Conservation (phyloP, 192 early-diverging fungal species). For the Podila minutissima region DNA sequence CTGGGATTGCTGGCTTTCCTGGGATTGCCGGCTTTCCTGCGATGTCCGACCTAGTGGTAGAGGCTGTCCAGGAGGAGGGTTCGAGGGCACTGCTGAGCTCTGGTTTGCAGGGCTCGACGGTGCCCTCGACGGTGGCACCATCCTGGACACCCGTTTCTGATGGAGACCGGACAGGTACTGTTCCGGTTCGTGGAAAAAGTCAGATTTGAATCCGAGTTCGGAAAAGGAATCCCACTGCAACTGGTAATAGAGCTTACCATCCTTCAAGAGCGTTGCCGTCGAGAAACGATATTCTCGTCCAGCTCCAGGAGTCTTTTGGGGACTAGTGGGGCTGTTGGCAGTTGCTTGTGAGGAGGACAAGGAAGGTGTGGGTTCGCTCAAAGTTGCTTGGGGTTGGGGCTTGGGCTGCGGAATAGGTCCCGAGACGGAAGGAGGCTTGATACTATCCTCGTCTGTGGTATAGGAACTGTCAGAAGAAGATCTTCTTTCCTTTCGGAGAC, state of each 20-base stretch:
- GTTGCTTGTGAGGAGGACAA: conserved; percentile 1
- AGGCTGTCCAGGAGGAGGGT: neutral
- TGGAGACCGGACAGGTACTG: conserved; percentile 49
- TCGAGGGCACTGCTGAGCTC: neutral
- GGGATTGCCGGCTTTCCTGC: neutral
- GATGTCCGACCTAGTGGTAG: conserved; percentile 2
- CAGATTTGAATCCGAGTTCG: conserved; percentile 29
- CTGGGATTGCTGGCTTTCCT: too few relatives aligned
- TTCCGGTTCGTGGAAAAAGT: conserved; percentile 46
- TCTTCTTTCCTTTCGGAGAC: conserved; percentile 15
- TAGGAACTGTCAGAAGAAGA: conserved; percentile 45
- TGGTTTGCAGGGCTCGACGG: conserved; percentile 14
- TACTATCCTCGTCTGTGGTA: conserved; percentile 46
- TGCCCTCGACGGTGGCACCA: conserved; percentile 7
- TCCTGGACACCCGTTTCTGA: conserved; percentile 50
- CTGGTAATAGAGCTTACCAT: conserved; percentile 56
- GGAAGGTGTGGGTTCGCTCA: neutral
- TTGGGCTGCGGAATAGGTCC: neutral
- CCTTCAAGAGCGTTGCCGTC: conserved; percentile 52
- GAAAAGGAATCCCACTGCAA: conserved; percentile 49
- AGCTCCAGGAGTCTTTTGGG: conserved; percentile 26
- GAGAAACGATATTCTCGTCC: conserved; percentile 50
- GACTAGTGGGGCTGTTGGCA: conserved; percentile 11
- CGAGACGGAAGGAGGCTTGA: neutral
- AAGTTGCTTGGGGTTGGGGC: neutral